A percentile compares a stretch with the other conserved stretches of the same genome.
phyloP scores from a whole-genome alignment of 2,329 filamentous ascomycete species.

The Colletotrichum chlorophyti region DNA sequence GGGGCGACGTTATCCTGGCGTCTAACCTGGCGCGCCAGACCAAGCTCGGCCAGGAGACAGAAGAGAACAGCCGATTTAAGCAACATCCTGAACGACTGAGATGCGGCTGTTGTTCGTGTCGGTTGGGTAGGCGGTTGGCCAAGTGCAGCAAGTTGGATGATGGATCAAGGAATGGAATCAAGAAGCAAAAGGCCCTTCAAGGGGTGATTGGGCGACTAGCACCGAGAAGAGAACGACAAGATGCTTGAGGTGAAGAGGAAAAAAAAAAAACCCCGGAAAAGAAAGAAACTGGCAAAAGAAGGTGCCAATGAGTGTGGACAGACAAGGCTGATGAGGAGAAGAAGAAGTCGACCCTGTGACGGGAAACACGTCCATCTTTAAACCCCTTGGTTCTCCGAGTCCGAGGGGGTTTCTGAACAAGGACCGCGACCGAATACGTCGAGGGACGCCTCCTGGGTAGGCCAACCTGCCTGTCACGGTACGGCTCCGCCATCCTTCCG shows the following conservation, averaged over 20 bases:
- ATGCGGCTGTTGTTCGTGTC: background rate
- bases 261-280: no score
- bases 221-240: slow-evolving; percentile 27
- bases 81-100: slow-evolving; percentile 26
- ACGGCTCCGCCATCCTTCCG: slow-evolving; percentile 18
- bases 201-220: slow-evolving; percentile 25
- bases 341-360: background rate
- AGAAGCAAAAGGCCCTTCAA: slow-evolving; percentile 28
- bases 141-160: slow-evolving; percentile 7
- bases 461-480: background rate
- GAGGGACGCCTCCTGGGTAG: slow-evolving; percentile 10
- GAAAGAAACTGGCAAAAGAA: slow-evolving; percentile 21
- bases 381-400: background rate
- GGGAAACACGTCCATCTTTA: slow-evolving; percentile 23
- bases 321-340: slow-evolving; percentile 18
- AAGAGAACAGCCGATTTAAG: slow-evolving; percentile 14
- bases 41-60: slow-evolving; percentile 22
- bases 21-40: slow-evolving; percentile 20
- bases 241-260: no score
- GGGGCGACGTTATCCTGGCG: slow-evolving; percentile 4
- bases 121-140: slow-evolving; percentile 3
- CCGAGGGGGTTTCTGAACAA: background rate
- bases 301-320: slow-evolving; percentile 18
- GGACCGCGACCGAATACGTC: background rate
- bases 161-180: slow-evolving; percentile 15